These are phyloP conservation scores for Suillus alpinus DNA, from an alignment of 768 basidiomycete species.

Conservation along the genomic window DNA sequence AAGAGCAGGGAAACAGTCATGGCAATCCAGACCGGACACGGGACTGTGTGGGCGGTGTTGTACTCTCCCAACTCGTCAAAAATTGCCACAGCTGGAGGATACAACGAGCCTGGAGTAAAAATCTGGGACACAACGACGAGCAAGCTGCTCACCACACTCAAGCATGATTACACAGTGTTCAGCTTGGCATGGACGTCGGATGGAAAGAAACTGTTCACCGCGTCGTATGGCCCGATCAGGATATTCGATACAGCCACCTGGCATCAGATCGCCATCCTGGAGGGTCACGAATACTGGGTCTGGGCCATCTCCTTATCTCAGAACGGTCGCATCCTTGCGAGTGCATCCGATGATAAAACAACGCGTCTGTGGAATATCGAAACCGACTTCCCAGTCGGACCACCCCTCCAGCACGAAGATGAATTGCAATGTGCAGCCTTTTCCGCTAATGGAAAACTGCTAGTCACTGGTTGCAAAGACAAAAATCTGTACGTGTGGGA, in stretches of 20 bases:
- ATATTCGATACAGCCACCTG: no score
- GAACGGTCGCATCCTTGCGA: background rate
- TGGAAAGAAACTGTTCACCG: no score
- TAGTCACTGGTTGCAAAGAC: no score
- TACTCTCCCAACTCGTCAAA: background rate
- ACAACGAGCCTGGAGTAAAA: background rate
- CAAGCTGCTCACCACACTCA: background rate
- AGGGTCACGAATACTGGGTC: background rate
- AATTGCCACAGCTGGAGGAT: background rate
- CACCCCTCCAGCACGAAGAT: background rate
- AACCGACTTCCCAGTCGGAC: background rate
- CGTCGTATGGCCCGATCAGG: no score
- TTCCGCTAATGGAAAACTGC: no score
- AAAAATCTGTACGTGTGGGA: no score
- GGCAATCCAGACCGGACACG: no score
- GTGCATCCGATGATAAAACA: background rate
- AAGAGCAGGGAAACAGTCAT: background rate
- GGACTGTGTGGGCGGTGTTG: no score
- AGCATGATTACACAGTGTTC: background rate
- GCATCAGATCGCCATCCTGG: no score
- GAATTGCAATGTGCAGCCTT: no score
- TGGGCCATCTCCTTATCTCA: background rate
- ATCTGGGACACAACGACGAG: background rate
- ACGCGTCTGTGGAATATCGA: background rate
- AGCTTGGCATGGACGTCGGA: no score